Percentiles rank a stretch among this genome's conserved stretches.
Conservation (phyloP, 805 yeast genomes). For the Starmerella stellata region DNA sequence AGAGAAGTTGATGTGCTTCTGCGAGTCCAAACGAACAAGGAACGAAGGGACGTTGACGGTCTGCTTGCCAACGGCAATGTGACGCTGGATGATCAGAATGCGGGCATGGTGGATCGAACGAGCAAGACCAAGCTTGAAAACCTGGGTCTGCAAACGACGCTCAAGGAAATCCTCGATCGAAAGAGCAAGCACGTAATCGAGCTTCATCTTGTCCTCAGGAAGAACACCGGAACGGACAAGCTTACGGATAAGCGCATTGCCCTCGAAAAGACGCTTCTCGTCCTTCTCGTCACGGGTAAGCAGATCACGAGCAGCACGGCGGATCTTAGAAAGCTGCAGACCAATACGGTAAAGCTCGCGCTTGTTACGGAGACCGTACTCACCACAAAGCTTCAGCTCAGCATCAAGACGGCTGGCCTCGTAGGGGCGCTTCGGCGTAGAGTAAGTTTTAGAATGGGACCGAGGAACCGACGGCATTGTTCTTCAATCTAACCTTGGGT, state of each 20-base stretch:
- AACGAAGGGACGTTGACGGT: constrained; percentile 96
- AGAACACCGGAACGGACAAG: constrained; percentile 97
- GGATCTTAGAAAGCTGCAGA: constrained; percentile 96
- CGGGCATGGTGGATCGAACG: constrained; percentile 99
- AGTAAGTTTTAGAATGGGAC: constrained; percentile 97
- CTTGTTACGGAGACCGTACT: constrained; percentile 99
- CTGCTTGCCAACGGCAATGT: constrained; percentile 99
- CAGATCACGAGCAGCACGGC: constrained; percentile 99
- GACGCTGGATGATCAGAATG: constrained; percentile 96
- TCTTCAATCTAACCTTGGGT: constrained; percentile 4
- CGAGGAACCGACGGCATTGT: constrained; percentile 42
- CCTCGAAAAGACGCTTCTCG: constrained; percentile 99
- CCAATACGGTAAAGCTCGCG: constrained; percentile 99
- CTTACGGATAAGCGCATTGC: constrained; percentile 99
- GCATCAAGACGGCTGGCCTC: constrained; percentile 99
- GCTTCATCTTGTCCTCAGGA: constrained; percentile 98
- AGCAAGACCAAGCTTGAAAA: constrained; percentile 98
- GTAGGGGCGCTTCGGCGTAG: constrained; percentile 98
- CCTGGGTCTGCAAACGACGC: constrained; percentile 99
- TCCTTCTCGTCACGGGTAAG: constrained; percentile 99
- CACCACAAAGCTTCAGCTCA: constrained; percentile 98
- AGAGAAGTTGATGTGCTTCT: constrained; percentile 99
- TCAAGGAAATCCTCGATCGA: constrained; percentile 98
- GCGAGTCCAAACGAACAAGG: constrained; percentile 99
- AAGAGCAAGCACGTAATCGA: constrained; percentile 98